These are phyloP conservation scores for Alloascoidea hylecoeti DNA, from an alignment of 805 yeast genomes.

Conservation along the genomic window DNA sequence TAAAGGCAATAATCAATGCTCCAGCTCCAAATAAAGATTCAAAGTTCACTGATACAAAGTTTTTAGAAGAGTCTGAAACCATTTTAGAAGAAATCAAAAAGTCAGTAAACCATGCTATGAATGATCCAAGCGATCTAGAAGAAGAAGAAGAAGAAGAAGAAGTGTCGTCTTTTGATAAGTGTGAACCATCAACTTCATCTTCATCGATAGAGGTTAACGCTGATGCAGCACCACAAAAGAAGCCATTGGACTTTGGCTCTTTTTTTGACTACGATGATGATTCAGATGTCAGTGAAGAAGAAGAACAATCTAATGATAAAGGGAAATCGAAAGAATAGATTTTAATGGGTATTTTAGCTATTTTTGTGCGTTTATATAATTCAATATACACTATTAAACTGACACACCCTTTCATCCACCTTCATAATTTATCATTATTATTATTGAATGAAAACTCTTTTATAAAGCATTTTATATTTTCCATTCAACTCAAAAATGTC, in stretches of 20 bases:
- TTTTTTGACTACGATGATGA: conserved; percentile 1
- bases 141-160: conserved; percentile 4
- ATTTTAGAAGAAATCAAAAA: conserved; percentile 20
- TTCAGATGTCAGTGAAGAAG: neutral
- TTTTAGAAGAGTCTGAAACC: conserved; percentile 24
- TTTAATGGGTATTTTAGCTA: too few relatives aligned
- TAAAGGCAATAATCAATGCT: conserved; percentile 18
- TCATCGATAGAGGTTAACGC: neutral
- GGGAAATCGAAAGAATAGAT: too few relatives aligned
- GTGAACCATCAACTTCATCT: neutral
- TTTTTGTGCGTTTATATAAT: too few relatives aligned
- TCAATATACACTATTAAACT: too few relatives aligned
- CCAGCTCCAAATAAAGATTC: conserved; percentile 14
- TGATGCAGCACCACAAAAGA: too few relatives aligned
- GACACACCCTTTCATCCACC: too few relatives aligned
- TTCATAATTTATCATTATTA: too few relatives aligned
- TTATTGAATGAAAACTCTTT: too few relatives aligned
- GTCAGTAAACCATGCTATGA: conserved; percentile 11
- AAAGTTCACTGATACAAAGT: conserved; percentile 22
- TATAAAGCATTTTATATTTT: too few relatives aligned
- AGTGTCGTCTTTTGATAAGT: neutral
- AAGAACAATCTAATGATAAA: too few relatives aligned
- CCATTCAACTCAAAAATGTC: too few relatives aligned
- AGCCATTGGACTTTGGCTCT: neutral
- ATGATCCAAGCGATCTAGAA: conserved; percentile 6